These are phyloP conservation scores for Termitomyces sp. DNA, from an alignment of 768 basidiomycete species.

Conservation along the genomic window DNA sequence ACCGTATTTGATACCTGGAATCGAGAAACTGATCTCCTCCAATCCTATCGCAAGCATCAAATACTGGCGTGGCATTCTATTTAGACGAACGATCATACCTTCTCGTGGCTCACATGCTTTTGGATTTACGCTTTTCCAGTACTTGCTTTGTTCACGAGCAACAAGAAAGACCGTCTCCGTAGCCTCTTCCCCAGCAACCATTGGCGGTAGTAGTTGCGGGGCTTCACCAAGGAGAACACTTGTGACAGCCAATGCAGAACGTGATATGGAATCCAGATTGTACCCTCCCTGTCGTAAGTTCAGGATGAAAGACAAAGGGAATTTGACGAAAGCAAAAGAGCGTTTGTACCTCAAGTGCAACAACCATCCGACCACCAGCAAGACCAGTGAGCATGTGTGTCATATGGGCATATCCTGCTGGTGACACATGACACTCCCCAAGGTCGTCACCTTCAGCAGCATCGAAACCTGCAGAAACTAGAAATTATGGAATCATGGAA, in stretches of 20 bases:
- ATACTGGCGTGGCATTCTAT: background rate
- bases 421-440: slow-evolving; percentile 88
- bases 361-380: slow-evolving; percentile 85
- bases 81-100: slow-evolving; percentile 38
- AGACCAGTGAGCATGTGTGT: slow-evolving; percentile 92
- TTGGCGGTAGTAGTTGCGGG: slow-evolving; percentile 68
- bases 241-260: slow-evolving; percentile 84
- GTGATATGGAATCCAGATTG: slow-evolving; percentile 84
- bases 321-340: background rate
- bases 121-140: slow-evolving; percentile 86
- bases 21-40: slow-evolving; percentile 58
- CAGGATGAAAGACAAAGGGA: background rate
- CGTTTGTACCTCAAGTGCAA: slow-evolving; percentile 79
- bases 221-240: slow-evolving; percentile 86
- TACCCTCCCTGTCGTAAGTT: slow-evolving; percentile 76
- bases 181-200: slow-evolving; percentile 74
- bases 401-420: slow-evolving; percentile 96
- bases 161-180: slow-evolving; percentile 91
- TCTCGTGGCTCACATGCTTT: slow-evolving; percentile 80
- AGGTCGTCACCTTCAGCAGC: slow-evolving; percentile 91
- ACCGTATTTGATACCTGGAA: slow-evolving; percentile 50
- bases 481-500: background rate
- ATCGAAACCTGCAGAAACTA: slow-evolving; percentile 98
- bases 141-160: slow-evolving; percentile 81
- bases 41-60: slow-evolving; percentile 38